phyloP scores from a whole-genome alignment of 2,329 filamentous ascomycete species.

The Penicillium fuscoglaucum region DNA sequence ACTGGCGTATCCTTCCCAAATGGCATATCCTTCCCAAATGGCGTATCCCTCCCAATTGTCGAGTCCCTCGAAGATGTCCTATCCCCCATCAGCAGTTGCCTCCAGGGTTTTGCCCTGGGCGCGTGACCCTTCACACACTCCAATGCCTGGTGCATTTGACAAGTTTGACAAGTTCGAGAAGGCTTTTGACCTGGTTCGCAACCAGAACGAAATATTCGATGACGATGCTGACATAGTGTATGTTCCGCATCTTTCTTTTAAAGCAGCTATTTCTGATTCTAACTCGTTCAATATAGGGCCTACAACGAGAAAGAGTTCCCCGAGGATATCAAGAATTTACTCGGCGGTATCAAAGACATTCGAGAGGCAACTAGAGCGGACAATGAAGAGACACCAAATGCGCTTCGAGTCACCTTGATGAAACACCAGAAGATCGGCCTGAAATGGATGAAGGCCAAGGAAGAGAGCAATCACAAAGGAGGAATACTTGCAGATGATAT shows the following conservation, averaged over 20 bases:
- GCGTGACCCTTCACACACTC: not conserved
- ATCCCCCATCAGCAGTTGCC: not conserved
- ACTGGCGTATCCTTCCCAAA: not conserved
- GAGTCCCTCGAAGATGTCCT: not conserved
- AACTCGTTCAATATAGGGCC: slow-evolving; percentile 19
- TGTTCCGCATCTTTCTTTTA: not conserved
- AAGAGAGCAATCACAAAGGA: slow-evolving; percentile 69
- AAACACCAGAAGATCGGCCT: slow-evolving; percentile 79
- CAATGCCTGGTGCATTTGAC: not conserved
- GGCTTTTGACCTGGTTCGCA: slow-evolving; percentile 7
- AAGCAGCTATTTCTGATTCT: not conserved
- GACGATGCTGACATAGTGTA: slow-evolving; percentile 9
- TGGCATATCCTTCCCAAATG: not conserved
- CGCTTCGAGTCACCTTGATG: slow-evolving; percentile 69
- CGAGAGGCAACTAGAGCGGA: slow-evolving; percentile 62
- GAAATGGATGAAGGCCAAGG: slow-evolving; percentile 73
- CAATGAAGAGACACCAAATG: slow-evolving; percentile 67
- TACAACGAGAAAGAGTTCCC: slow-evolving; percentile 48
- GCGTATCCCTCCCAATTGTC: not conserved
- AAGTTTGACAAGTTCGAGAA: not conserved
- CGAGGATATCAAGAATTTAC: slow-evolving; percentile 68
- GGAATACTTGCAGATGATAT: slow-evolving; percentile 79
- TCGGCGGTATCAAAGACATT: slow-evolving; percentile 73
- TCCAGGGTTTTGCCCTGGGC: slow-evolving; percentile 4
- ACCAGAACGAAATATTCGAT: slow-evolving; percentile 7